phyloP scores from a whole-genome alignment of 495 filamentous ascomycete species.

The Neurospora sp. region DNA sequence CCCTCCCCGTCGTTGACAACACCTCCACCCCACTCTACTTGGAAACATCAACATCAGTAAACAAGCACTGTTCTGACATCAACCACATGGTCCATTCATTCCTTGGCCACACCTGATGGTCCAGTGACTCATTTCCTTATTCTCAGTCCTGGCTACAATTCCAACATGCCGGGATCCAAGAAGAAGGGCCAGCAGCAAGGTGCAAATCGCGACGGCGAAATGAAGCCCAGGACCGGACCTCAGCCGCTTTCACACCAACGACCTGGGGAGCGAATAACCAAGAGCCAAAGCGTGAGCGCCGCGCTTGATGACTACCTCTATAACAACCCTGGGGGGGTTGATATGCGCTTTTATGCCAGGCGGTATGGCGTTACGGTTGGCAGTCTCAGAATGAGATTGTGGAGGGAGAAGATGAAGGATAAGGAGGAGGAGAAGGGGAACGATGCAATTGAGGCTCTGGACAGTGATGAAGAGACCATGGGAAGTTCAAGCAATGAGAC shows the following conservation, averaged over 20 bases:
- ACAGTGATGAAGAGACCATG: not conserved
- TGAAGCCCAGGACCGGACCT: not conserved
- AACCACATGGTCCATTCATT: not conserved
- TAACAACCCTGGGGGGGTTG: not conserved
- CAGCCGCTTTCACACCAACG: not conserved
- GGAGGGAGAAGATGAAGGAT: not conserved
- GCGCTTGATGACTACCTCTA: not conserved
- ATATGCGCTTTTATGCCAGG: not conserved
- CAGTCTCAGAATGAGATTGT: not conserved
- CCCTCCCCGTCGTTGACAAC: not conserved
- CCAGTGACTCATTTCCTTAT: not conserved
- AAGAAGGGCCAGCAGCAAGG: not conserved
- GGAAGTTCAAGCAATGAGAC: not conserved
- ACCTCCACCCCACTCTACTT: not conserved
- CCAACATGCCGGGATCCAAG: not conserved
- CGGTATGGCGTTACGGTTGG: not conserved
- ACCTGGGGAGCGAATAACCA: not conserved
- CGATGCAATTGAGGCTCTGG: not conserved
- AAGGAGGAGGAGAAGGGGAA: not conserved
- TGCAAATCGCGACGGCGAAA: not conserved
- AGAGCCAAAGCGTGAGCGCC: not conserved
- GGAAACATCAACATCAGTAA: not conserved
- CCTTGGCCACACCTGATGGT: not conserved
- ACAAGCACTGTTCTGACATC: not conserved
- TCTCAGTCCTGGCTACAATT: not conserved